Evolutionary conservation across 208 protist species (phyloP), one percentile per base, ranked within the genome.

Genomic region (Vickermania ingenoplastis): DNA sequence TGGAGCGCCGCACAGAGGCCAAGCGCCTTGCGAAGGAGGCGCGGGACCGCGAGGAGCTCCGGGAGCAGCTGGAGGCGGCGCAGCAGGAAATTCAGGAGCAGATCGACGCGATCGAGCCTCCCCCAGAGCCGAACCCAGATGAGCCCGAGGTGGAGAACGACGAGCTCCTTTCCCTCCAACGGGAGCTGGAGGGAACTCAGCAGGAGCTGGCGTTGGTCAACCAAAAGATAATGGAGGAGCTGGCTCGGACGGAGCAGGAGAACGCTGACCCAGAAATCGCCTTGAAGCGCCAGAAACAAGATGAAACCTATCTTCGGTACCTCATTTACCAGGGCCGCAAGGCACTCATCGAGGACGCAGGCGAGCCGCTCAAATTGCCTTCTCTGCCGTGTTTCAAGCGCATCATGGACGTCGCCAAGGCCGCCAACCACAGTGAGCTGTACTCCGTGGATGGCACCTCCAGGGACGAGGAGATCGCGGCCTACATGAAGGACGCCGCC

Each of bases 401-500:
- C 0, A 41, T 67, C 31, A n/a, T 69, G 4, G 57, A 64, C 41
- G 51, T 53, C n/a, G 62, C 73, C 7, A 45, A 45, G 17, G 41
- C n/a, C n/a, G 25, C 22, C 11, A n/a, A 67, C 27, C 58, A 65
- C 14, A 59, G 59, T 13, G 61, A 69, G 17, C 36, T 45, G 27
- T 27, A 77, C 25, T 63, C 52, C 14, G 31, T 84, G 14, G 71
- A 64, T 0, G 65, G 67, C 48, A 63, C 64, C 17, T 84, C 77
- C 22, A 26, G 61, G 0, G 57, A 61, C 31, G 69, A 70, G 17
- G 67, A 89, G 23, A 52, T 79, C 0, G 67, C 67, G 21, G 28
- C 57, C 0, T 64, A 64, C 55, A 65, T 86, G 23, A 62, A 71
- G 52, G 64, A 78, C 1, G 72, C 73, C 0, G 68, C 88, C n/a